Percentiles rank a stretch among this genome's conserved stretches.
Conservation (phyloP, 2,329 filamentous ascomycete genomes). For the Chaetomium globosum region DNA sequence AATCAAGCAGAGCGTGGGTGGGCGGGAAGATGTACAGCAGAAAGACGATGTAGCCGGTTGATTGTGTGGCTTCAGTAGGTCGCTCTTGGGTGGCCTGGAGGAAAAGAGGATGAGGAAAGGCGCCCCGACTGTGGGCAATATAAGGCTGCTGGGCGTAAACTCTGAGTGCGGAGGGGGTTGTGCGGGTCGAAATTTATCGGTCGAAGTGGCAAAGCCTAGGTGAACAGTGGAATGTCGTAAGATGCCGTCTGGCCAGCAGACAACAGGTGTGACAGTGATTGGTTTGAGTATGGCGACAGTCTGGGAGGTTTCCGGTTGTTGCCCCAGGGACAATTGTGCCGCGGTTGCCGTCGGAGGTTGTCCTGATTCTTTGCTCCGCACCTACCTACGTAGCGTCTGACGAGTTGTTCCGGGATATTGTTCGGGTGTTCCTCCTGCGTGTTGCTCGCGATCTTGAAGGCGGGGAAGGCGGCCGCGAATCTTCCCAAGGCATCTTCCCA, state of each 20-base stretch:
- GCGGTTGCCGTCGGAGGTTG: background rate
- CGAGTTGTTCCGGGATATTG: background rate
- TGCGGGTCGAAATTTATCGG: background rate
- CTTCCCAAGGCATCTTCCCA: too few relatives aligned
- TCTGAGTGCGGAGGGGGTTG: background rate
- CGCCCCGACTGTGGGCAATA: background rate
- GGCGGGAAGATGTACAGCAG: background rate
- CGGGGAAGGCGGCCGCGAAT: background rate
- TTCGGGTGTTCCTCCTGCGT: background rate
- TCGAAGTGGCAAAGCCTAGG: background rate
- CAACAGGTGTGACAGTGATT: background rate
- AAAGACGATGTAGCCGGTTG: background rate
- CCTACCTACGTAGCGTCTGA: too few relatives aligned
- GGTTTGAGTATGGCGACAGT: background rate
- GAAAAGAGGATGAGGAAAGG: background rate
- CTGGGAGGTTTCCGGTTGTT: background rate
- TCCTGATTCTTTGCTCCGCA: background rate
- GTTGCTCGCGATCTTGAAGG: background rate
- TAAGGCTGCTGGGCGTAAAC: background rate
- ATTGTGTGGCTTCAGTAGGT: background rate
- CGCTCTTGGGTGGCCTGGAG: background rate
- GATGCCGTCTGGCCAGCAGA: background rate
- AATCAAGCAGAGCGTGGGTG: constrained; percentile 8
- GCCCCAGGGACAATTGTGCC: background rate
- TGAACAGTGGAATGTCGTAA: background rate